phyloP scores from a whole-genome alignment of 2,329 filamentous ascomycete genomes.

The Endocalyx cinctus region DNA sequence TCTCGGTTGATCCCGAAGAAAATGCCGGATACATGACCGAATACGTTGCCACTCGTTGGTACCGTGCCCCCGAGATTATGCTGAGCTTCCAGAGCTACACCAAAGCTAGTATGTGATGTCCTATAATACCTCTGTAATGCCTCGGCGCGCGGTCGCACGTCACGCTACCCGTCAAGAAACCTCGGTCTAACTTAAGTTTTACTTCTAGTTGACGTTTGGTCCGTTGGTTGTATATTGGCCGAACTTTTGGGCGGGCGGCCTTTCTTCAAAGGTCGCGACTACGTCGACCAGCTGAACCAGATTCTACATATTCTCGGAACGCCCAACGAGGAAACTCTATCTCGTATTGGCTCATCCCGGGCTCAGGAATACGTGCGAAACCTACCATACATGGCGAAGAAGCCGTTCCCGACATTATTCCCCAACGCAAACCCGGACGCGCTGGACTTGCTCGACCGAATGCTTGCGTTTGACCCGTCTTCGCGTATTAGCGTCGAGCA shows the following conservation, averaged over 20 bases:
- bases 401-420: conserved; percentile 83
- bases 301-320: conserved; percentile 97
- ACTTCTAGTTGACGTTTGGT: conserved; percentile 99
- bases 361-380: conserved; percentile 99
- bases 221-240: conserved; percentile 94
- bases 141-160: no score
- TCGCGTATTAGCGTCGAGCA: conserved; percentile 91
- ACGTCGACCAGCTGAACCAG: conserved; percentile 98
- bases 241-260: conserved; percentile 93
- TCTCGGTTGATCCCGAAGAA: conserved; percentile 95
- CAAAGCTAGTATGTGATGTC: conserved; percentile 85
- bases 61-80: conserved; percentile 94
- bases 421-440: conserved; percentile 93
- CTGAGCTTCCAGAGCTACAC: conserved; percentile 99
- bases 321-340: conserved; percentile 89
- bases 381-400: conserved; percentile 90
- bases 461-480: conserved; percentile 95
- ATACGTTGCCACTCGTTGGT: conserved; percentile 98
- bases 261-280: conserved; percentile 99
- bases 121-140: no score
- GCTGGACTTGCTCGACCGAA: conserved; percentile 89
- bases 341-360: conserved; percentile 87
- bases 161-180: no score
- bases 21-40: conserved; percentile 99
- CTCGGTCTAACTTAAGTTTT: no score